Percentiles rank a stretch among this genome's conserved stretches.
Conservation (phyloP, 345 rosid species). For the Sonneratia caseolaris region DNA sequence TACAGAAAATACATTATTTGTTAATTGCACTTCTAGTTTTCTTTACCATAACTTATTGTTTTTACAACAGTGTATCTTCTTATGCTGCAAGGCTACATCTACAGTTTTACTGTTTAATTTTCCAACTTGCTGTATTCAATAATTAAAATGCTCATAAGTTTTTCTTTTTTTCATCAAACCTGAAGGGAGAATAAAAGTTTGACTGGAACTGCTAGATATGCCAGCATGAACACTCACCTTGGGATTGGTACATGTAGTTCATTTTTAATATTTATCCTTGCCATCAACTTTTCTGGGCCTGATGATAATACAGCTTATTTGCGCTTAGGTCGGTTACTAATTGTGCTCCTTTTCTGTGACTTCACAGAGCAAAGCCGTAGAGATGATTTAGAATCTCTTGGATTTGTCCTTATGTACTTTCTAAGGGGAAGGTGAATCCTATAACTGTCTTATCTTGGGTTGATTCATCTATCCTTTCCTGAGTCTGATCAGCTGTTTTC, state of each 20-base stretch:
- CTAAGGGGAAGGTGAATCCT: conserved; percentile 77
- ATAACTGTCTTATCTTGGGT: conserved; percentile 2
- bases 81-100: background rate
- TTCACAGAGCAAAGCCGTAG: conserved; percentile 89
- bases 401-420: conserved; percentile 92
- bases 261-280: background rate
- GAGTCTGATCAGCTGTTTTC: conserved; percentile 3
- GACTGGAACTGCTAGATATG: conserved; percentile 99
- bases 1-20: background rate
- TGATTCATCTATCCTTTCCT: conserved; percentile 9
- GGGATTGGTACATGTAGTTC: conserved; percentile 61
- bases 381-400: conserved; percentile 97
- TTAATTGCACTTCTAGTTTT: background rate
- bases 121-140: background rate
- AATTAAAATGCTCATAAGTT: background rate
- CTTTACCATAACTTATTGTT: too few species aligned
- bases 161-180: background rate
- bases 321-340: background rate
- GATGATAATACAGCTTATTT: background rate
- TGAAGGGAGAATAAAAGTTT: conserved; percentile 90
- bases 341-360: conserved; percentile 3
- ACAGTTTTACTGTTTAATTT: background rate
- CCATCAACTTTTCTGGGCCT: background rate
- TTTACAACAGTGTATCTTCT: background rate
- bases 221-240: conserved; percentile 98